Base-by-base conservation (phyloP, 2,329 filamentous ascomycete genomes). In the Laburnicola sp. region DNA sequence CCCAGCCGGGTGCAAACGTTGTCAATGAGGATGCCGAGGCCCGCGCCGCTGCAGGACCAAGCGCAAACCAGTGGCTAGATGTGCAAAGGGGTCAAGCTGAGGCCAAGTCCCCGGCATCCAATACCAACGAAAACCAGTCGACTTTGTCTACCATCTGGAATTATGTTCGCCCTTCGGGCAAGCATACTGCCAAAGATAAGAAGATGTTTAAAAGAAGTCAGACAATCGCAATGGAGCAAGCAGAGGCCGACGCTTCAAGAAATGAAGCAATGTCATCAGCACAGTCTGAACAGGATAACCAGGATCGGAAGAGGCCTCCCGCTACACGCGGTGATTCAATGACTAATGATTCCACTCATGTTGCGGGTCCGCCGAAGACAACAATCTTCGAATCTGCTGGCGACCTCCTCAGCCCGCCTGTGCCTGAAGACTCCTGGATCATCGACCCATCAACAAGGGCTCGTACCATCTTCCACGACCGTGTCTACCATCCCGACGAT, bases 341-440 rank as follows among this genome's bases (percentile, higher is more conserved):
- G 3, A 68, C 78, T 32, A 75, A 80, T 40, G 76, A 81, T 35
- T 63, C 71, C 6, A 60, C 65, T 42, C 73, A 75, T 39, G 70
- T 88, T 48, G 78, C 83, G 45, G 87, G 90, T 6, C 94, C 94
- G 3, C 94, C 94, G 0, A 88, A 85, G 63, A 97, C 94, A 0
- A 95, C 90, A 0, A 88, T 99, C 56, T 96, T 99, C 53, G 94
- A 99, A 75, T 92, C 93, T 3, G 94, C 94, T 0, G 90, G 91
- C 8, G 93, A 99, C 71, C 77, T 99, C 2, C 82, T 99, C 35
- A 95, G 93, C 69, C 94, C 94, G 4, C 93, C 91, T 41, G 75
- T 97, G 30, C 93, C 94, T 11, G 82, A 88, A 0, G 79, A 84
- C 2, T 86, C 91, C 38, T 99, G 91, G 72, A 79, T 99, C 32